Evolutionary conservation across 2,329 filamentous ascomycete genomes (phyloP), one percentile per base, ranked within the genome.

Genomic region (Neonectria coccinea): DNA sequence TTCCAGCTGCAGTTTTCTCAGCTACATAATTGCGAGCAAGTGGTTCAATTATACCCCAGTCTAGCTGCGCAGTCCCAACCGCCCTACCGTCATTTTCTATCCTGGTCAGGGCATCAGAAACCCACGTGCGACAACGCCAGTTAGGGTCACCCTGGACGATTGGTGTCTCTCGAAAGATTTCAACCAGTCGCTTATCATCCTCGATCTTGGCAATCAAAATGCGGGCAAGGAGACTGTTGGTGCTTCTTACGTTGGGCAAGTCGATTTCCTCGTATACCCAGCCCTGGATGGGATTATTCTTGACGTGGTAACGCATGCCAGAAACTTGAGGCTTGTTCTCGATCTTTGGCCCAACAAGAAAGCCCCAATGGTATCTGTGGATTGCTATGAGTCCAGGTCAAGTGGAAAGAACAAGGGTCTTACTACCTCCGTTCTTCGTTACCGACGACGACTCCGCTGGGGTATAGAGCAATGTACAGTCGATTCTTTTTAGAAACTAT

Each of bases 81-180:
- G 73, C 75, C 51, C 70, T 77, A 1, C 77, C 75, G 62, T 83
- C 79, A 5, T 66, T 64, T 18, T 69, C 67, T 12, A 84, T 70
- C 18, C 64, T 73, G 0, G 29, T 48, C 18, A 84, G 52, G 0
- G 73, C 81, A 20, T 77, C 68, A 6, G 68, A 72, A 7, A 81
- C 70, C 81, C 81, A 84, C 4, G 70, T 73, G 5, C 77, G 76
- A 63, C 79, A 82, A n/a, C 75, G 76, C 77, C 79, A 84, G 47
- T 66, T 69, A 7, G 74, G 72, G 45, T 82, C 75, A 48, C 68
- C 64, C 51, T 79, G 73, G 4, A 78, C 62, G 6, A 83, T 63
- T 5, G 78, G 77, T 5, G 75, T 67, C 1, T 51, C 41, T 18
- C 73, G 73, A 5, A 83, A 56, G 29, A 80, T 76, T 1, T 71